Base-by-base conservation (phyloP, 2,329 filamentous ascomycete species). In the Tricladium varicosporioides region DNA sequence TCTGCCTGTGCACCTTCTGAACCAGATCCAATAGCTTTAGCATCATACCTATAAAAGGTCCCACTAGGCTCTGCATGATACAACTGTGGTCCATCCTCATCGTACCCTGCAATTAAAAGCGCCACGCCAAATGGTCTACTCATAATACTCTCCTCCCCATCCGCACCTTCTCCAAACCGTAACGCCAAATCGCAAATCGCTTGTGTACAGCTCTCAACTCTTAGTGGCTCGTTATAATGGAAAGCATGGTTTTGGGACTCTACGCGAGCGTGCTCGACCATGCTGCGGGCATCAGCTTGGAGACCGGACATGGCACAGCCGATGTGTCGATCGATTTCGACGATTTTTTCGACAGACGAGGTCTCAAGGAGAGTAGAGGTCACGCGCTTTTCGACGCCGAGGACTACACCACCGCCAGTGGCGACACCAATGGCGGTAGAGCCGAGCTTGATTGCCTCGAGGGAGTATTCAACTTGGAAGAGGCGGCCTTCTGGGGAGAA, bases 401-500 rank as follows among this genome's bases (percentile, higher is more conserved):
- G 88, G 72, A 99, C 89, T 61, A 97, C 92, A 71, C 94, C 94
- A 74, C 95, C 90, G 57, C 91, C 89, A 49, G 94, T 99, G 69
- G 94, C 92, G 66, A 99, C 92, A 69, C 94, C 94, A 78, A 99
- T 99, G 72, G 94, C 94, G 67, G 94, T 99, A 70, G 91, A 96
- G 67, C 94, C 94, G 67, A 97, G 90, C 82, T 99, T 99, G 85
- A 99, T 99, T 77, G 94, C 94, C 82, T 99, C 94, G 75, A 99
- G 89, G 59, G 94, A 97, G 86, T 99, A 99, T 88, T 99, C 94
- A 81, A 99, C 94, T 81, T 99, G 94, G 85, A 99, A 99, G 76
- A 99, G 90, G 78, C 94, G 94, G 72, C 94, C 94, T 84, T 99
- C 94, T 60, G 94, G 94, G 69, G 94, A 99, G 85, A 99, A 99